Conservation (phyloP, 495 filamentous ascomycete species). For the Pyronema domesticum region DNA sequence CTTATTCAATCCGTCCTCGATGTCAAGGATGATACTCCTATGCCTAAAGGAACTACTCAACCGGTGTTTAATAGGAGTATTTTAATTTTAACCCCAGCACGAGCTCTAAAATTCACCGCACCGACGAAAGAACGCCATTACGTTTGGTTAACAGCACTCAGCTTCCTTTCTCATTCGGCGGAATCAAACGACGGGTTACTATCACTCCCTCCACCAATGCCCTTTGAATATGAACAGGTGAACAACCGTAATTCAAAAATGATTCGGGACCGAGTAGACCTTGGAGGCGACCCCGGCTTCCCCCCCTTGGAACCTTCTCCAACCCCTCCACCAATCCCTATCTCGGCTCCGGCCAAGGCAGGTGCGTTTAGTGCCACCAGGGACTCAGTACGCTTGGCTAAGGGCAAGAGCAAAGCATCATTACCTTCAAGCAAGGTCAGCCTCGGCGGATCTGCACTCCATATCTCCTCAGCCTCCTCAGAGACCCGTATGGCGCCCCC, state of each 20-base stretch:
- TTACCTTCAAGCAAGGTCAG: neutral
- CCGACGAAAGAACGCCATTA: slow-evolving; percentile 71
- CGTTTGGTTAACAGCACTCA: slow-evolving; percentile 83
- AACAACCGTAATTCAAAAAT: neutral
- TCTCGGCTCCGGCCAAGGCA: slow-evolving; percentile 21
- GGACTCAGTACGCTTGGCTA: slow-evolving; percentile 80
- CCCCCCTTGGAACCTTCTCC: slow-evolving; percentile 22
- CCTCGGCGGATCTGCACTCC: neutral
- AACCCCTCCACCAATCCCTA: slow-evolving; percentile 25
- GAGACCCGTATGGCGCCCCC: neutral
- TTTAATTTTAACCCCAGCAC: slow-evolving; percentile 77
- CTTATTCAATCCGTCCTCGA: slow-evolving; percentile 90
- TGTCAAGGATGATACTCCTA: slow-evolving; percentile 82
- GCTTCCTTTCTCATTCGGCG: slow-evolving; percentile 76
- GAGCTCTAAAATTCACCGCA: slow-evolving; percentile 91
- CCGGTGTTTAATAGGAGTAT: slow-evolving; percentile 80
- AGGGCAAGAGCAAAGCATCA: slow-evolving; percentile 40
- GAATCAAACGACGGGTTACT: slow-evolving; percentile 55
- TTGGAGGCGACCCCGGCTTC: neutral
- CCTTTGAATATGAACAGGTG: slow-evolving; percentile 24
- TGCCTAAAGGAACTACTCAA: slow-evolving; percentile 49
- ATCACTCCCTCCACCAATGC: slow-evolving; percentile 33
- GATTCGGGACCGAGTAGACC: neutral
- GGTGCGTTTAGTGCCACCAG: slow-evolving; percentile 47
- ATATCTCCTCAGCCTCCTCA: too few relatives aligned